These are phyloP conservation scores for Tuber magnatum DNA, from an alignment of 495 filamentous ascomycete genomes.

Conservation along the genomic window DNA sequence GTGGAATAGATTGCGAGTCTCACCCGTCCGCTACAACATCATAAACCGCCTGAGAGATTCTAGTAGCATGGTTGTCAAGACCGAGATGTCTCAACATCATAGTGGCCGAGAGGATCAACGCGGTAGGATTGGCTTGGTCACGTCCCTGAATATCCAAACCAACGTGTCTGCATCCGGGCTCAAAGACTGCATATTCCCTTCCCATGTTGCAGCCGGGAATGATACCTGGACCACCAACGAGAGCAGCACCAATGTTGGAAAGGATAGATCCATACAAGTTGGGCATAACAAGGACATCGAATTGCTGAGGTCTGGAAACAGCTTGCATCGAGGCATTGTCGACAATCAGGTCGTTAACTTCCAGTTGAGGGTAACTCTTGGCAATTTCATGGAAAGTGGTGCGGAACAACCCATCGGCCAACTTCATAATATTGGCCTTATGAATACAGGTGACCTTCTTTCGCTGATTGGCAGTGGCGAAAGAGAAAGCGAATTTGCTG, in stretches of 20 bases:
- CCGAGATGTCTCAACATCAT: conserved; percentile 96
- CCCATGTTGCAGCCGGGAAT: conserved; percentile 99
- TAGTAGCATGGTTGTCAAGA: conserved; percentile 93
- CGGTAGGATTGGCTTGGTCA: conserved; percentile 96
- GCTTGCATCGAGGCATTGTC: conserved; percentile 99
- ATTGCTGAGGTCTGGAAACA: conserved; percentile 90
- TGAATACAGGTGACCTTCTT: conserved; percentile 99
- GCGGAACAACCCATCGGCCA: conserved; percentile 96
- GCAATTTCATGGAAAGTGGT: conserved; percentile 90
- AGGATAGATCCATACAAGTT: conserved; percentile 98
- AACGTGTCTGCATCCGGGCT: conserved; percentile 96
- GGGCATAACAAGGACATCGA: conserved; percentile 99
- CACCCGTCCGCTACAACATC: conserved; percentile 91
- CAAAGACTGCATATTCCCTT: conserved; percentile 94
- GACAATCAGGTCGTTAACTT: conserved; percentile 98
- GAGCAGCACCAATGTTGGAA: conserved; percentile 95
- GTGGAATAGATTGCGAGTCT: conserved; percentile 41
- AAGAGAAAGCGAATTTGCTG: conserved; percentile 95
- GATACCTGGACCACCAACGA: conserved; percentile 95
- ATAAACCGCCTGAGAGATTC: conserved; percentile 95
- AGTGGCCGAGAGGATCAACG: conserved; percentile 83
- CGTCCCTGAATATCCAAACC: conserved; percentile 98
- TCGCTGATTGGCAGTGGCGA: conserved; percentile 94
- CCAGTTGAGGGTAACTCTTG: conserved; percentile 84
- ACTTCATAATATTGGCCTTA: conserved; percentile 99